Evolutionary conservation across 768 basidiomycete genomes (phyloP), one percentile per base, ranked within the genome.

Genomic region (Lactifluus piperatus): DNA sequence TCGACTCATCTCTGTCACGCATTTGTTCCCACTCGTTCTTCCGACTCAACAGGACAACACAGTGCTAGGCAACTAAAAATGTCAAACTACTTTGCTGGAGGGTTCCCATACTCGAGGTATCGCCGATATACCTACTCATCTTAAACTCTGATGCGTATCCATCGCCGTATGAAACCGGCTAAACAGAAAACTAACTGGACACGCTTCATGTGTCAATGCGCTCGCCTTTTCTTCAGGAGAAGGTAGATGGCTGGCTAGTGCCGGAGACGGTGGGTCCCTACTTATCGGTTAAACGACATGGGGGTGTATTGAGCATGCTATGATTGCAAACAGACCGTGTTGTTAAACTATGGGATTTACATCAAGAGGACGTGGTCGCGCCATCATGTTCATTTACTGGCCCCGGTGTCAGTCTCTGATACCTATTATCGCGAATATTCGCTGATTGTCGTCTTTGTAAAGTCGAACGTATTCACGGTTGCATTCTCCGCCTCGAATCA

Each of bases 401-500:
- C 5, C 72, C 68, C 5, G 51, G 59, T 51, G 71, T 73, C 37
- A 62, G 66, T 58, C 47, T 36, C 24, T 47, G 30, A 49, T 51
- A 30, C 13, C 36, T 26, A 46, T 20, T 18, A n/a, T 27, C 34
- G 32, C 16, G 5, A 4, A 18, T 6, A 56, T 34, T 57, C 34
- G 37, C 50, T 51, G 30, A 56, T 24, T 44, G 57, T 30, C 18
- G 22, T 4, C 11, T 36, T 13, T 13, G 29, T 50, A 26, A 45
- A 91, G 88, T 77, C 76, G 43, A 89, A 88, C 64, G 79, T 90
- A 36, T 82, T 91, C 68, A 77, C 80, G 18, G 72, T 91, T 30
- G 79, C 79, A 48, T 89, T 91, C 72, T 88, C 88, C 6, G 77
- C 83, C 0, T 76, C 76, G 22, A 86, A 85, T 65, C 77, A 76